phyloP scores from a whole-genome alignment of 2,329 filamentous ascomycete genomes.

The Scedosporium apiospermum region DNA sequence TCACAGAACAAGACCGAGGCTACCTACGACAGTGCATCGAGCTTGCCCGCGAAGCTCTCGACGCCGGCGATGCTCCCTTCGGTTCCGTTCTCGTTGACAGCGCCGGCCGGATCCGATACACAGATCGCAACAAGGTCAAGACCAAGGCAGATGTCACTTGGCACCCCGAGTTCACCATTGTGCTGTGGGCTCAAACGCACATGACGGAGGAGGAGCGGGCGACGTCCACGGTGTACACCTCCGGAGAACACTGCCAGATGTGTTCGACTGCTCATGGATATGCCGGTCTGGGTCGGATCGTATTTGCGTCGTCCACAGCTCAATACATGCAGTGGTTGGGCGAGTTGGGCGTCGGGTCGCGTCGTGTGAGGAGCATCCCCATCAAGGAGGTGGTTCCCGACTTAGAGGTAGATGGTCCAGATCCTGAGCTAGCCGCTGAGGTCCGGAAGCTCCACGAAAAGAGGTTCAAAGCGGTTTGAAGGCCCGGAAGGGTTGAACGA shows the following conservation, averaged over 20 bases:
- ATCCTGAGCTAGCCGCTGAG: slow-evolving; percentile 18
- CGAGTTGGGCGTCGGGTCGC: slow-evolving; percentile 15
- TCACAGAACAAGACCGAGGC: background rate
- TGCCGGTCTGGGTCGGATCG: slow-evolving; percentile 23
- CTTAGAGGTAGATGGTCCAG: slow-evolving; percentile 19
- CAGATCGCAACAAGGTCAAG: slow-evolving; percentile 23
- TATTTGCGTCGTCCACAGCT: slow-evolving; percentile 21
- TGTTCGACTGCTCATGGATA: slow-evolving; percentile 25
- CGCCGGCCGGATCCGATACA: slow-evolving; percentile 16
- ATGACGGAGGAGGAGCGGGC: slow-evolving; percentile 28
- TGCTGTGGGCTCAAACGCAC: slow-evolving; percentile 25
- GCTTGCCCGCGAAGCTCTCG: slow-evolving; percentile 25
- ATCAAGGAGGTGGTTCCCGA: slow-evolving; percentile 21
- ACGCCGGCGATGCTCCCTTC: slow-evolving; percentile 25
- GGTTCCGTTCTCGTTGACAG: slow-evolving; percentile 24
- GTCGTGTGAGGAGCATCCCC: slow-evolving; percentile 14
- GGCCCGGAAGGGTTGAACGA: background rate
- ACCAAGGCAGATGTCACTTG: slow-evolving; percentile 22
- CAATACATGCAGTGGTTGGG: slow-evolving; percentile 19
- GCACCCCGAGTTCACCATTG: slow-evolving; percentile 26
- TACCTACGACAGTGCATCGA: slow-evolving; percentile 15
- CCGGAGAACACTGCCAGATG: slow-evolving; percentile 28
- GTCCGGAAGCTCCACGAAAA: slow-evolving; percentile 18
- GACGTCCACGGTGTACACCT: slow-evolving; percentile 23
- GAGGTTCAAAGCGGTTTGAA: background rate